Evolutionary conservation across 331 rosid genomes (phyloP), one percentile per base, ranked within the genome.

Genomic region (Malus hybrid): DNA sequence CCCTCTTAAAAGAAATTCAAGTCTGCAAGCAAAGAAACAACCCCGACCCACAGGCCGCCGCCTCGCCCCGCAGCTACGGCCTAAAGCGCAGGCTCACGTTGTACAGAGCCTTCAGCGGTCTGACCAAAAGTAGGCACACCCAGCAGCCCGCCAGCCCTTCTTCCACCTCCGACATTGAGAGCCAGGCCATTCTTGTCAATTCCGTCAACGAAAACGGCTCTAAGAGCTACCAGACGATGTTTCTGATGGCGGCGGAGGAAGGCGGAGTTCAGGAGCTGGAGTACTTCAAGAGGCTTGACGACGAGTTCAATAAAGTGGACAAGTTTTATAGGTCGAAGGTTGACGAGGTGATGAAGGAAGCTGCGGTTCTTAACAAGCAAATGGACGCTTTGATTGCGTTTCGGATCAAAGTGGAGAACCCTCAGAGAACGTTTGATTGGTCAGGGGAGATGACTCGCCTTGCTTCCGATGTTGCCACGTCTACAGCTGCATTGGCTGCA

Each of bases 341-440:
- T 3, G 93, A 89, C 13, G 93, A 88, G 42, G 91, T 88, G 16
- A 73, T 83, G 80, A 81, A 85, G 50, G 96, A 91, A 78, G 97
- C 97, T 0, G 75, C 30, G n/a, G 74, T 68, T 72, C 60, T 91
- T 20, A 84, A 85, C 57, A 85, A 82, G 75, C 93, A 91, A 70
- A 91, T 91, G 96, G 91, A 91, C 22, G 93, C 97, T 65, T 71
- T 91, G 16, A 88, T 91, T 28, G 96, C 91, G 57, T 89, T 91
- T 34, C 65, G 93, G 30, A 75, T 88, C 4, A 89, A 86, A 78
- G 97, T 91, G n/a, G 93, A 88, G 86, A 83, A 88, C 24, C 91
- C 91, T 3, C 63, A 73, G 36, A 76, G 70, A 24, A 42, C 32
- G 18, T 77, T 76, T 36, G 86, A 87, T 29, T 65, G 72, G 73